phyloP scores from a whole-genome alignment of 768 basidiomycete genomes.

The Phaeotremella fagi region DNA sequence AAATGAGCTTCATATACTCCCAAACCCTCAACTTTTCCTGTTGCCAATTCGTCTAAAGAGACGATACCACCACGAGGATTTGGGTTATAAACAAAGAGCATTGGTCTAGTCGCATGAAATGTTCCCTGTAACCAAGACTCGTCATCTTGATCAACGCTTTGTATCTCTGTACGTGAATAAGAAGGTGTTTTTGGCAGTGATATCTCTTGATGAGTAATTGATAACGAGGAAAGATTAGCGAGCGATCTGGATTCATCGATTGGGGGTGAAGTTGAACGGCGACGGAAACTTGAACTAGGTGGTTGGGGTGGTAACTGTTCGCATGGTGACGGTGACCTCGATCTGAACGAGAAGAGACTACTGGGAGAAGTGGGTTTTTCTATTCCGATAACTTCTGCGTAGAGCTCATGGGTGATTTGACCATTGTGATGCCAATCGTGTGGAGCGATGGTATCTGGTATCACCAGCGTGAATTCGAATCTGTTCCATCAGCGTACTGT shows the following conservation, averaged over 20 bases:
- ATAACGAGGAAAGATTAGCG: constrained; percentile 2
- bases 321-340: neutral
- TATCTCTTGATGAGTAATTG: constrained; percentile 3
- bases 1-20: constrained; percentile 9
- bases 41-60: constrained; percentile 18
- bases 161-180: neutral
- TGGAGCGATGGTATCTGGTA: constrained; percentile 26
- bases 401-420: constrained; percentile 19
- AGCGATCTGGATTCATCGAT: neutral
- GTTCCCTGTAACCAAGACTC: constrained; percentile 8
- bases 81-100: constrained; percentile 16
- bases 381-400: constrained; percentile 28
- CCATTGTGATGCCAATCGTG: constrained; percentile 31
- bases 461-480: constrained; percentile 32
- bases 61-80: constrained; percentile 14
- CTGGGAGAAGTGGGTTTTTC: constrained; percentile 1
- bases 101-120: neutral
- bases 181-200: constrained; percentile 7
- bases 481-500: constrained; percentile 3
- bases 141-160: neutral
- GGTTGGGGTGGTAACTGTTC: no score
- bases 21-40: constrained; percentile 5
- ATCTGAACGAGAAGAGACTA: constrained; percentile 3
- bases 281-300: no score
- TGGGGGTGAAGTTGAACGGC: neutral